Percentiles rank a stretch among this genome's conserved stretches.
phyloP scores from a whole-genome alignment of 495 filamentous ascomycete genomes.

The Acidomyces sp. region DNA sequence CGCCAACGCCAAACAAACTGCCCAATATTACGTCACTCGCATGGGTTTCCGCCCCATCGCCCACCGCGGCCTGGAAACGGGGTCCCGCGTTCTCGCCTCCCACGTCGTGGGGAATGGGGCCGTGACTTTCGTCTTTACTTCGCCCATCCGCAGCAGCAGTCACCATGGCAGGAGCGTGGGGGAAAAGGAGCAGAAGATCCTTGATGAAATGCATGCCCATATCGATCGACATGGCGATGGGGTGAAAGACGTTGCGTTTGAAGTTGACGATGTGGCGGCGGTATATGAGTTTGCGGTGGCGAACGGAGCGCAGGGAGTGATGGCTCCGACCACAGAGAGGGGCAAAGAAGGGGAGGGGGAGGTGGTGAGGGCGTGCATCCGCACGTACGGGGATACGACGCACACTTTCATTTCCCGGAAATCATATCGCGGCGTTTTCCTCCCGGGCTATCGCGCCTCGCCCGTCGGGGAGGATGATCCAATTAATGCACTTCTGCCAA shows the following conservation, averaged over 20 bases:
- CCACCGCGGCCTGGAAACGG: conserved; percentile 78
- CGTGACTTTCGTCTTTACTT: conserved; percentile 73
- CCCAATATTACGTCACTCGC: conserved; percentile 68
- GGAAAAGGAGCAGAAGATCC: conserved; percentile 39
- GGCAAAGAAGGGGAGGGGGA: conserved; percentile 35
- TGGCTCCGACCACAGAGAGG: no score
- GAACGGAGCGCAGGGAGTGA: conserved; percentile 54
- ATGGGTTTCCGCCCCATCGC: conserved; percentile 73
- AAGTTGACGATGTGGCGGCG: conserved; percentile 69
- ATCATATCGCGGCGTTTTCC: conserved; percentile 56
- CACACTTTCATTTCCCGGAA: conserved; percentile 67
- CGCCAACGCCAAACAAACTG: conserved; percentile 88
- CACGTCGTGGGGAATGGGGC: conserved; percentile 68
- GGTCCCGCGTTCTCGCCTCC: conserved; percentile 57
- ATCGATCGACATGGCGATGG: conserved; percentile 74
- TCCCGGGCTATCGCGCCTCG: conserved; percentile 57
- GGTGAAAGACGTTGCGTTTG: conserved; percentile 71
- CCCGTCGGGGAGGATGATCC: conserved; percentile 31
- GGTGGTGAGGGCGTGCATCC: conserved; percentile 59
- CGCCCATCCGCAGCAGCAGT: conserved; percentile 55
- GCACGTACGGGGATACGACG: conserved; percentile 83
- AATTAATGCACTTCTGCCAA: conserved; percentile 32
- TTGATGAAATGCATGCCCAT: conserved; percentile 61
- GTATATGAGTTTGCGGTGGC: conserved; percentile 57
- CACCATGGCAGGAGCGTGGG: conserved; percentile 28